Evolutionary conservation across 306 rosid species (phyloP).

Genomic region (Prunus mume): DNA sequence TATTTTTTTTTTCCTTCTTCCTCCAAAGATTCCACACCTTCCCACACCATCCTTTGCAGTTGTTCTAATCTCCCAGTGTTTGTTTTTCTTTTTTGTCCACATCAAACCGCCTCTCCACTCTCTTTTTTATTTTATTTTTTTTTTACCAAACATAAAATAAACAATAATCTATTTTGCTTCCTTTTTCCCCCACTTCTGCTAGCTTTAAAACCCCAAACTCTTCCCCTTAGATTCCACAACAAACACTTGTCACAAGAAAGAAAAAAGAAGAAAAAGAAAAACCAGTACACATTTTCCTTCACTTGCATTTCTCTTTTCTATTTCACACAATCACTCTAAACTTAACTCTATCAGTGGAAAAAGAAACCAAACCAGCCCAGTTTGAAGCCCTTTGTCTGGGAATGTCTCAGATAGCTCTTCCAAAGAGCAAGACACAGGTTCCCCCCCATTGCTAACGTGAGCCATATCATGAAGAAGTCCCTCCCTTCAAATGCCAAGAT

Average conservation of each 20-base stretch:
- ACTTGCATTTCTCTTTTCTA: neutral
- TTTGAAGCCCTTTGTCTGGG: slow-evolving; percentile 70
- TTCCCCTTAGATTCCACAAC: slow-evolving; percentile 7
- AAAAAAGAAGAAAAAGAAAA: neutral
- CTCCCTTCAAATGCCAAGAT: slow-evolving; percentile 75
- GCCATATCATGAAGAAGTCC: slow-evolving; percentile 80
- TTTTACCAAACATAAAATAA: neutral
- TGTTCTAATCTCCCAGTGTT: slow-evolving; percentile 26
- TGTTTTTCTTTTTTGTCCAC: slow-evolving; percentile 27
- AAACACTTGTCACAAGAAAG: neutral
- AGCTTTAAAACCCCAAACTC: slow-evolving; percentile 28
- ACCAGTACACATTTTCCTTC: neutral
- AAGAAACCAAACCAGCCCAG: slow-evolving; percentile 54
- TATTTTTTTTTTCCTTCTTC: neutral
- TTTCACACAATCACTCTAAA: neutral
- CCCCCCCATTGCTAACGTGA: slow-evolving; percentile 82
- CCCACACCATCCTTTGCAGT: slow-evolving; percentile 27
- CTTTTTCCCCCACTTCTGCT: neutral
- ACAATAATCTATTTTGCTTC: neutral
- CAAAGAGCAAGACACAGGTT: slow-evolving; percentile 73
- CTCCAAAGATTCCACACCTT: slow-evolving; percentile 29
- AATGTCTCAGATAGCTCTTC: slow-evolving; percentile 57
- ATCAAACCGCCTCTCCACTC: slow-evolving; percentile 38
- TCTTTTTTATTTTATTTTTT: neutral
- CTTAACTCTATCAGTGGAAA: slow-evolving; percentile 45